phyloP scores from a whole-genome alignment of 768 basidiomycete species.

The Chalciporus chontae region DNA sequence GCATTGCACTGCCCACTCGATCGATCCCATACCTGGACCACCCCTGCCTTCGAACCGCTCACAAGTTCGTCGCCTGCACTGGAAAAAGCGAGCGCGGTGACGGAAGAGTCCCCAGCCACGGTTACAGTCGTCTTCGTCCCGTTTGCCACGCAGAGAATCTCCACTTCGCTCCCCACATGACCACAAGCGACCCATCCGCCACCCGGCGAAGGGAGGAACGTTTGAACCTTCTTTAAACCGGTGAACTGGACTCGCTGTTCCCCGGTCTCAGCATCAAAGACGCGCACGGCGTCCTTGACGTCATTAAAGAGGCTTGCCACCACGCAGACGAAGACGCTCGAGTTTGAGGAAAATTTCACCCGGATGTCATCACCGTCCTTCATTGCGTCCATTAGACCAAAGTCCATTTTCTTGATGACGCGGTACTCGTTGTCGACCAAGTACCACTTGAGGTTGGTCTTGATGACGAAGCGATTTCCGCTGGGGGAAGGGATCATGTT shows the following conservation, averaged over 20 bases:
- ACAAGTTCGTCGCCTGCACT: slow-evolving; percentile 11
- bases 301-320: background rate
- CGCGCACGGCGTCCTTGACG: slow-evolving; percentile 6
- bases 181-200: slow-evolving; percentile 11
- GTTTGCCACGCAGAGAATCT: background rate
- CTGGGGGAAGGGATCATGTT: background rate
- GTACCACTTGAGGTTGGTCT: background rate
- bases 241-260: slow-evolving; percentile 5
- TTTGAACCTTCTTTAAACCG: slow-evolving; percentile 8
- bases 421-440: slow-evolving; percentile 3
- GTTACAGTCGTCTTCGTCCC: background rate
- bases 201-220: background rate
- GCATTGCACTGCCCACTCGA: slow-evolving; percentile 11
- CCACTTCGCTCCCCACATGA: slow-evolving; percentile 1
- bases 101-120: background rate
- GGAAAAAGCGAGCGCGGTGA: slow-evolving; percentile 15
- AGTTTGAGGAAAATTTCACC: slow-evolving; percentile 13
- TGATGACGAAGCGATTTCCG: slow-evolving; percentile 11
- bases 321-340: slow-evolving; percentile 5
- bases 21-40: slow-evolving; percentile 21
- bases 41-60: slow-evolving; percentile 15
- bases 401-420: slow-evolving; percentile 8
- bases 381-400: background rate
- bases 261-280: slow-evolving; percentile 12
- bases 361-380: background rate